Percentiles rank a stretch among this genome's conserved stretches.
phyloP scores from a whole-genome alignment of 2,329 filamentous ascomycete genomes.

The Celoporthe dispersa region DNA sequence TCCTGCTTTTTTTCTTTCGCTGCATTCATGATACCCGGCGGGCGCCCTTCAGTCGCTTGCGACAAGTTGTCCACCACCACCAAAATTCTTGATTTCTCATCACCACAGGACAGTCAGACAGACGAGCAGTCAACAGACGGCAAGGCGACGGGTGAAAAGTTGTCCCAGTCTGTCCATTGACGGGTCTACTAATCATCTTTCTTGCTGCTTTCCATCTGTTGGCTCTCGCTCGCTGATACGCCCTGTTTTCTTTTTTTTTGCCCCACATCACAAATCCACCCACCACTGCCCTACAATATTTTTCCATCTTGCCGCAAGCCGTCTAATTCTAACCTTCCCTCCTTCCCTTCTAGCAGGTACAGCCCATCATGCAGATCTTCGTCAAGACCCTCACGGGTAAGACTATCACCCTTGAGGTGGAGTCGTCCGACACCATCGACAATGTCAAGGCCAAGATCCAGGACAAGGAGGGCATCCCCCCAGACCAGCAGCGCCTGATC shows the following conservation, averaged over 20 bases:
- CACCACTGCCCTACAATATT: constrained; percentile 26
- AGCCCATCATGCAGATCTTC: constrained; percentile 78
- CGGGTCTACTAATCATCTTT: background rate
- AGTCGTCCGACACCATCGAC: constrained; percentile 99
- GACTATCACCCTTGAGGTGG: constrained; percentile 99
- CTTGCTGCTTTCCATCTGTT: background rate
- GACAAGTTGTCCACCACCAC: constrained; percentile 17
- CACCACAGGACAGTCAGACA: background rate
- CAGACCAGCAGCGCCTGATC: constrained; percentile 99
- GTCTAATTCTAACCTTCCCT: constrained; percentile 28
- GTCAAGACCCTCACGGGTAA: constrained; percentile 94
- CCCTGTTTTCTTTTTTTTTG: constrained; percentile 18
- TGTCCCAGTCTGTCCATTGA: background rate
- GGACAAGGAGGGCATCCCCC: constrained; percentile 99
- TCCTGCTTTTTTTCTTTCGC: background rate
- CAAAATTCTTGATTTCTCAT: constrained; percentile 2
- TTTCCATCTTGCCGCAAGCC: constrained; percentile 20
- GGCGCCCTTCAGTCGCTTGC: constrained; percentile 19
- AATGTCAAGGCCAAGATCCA: constrained; percentile 99
- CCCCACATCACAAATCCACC: constrained; percentile 32
- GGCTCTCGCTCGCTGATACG: constrained; percentile 8
- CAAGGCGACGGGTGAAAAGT: background rate
- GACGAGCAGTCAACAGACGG: background rate
- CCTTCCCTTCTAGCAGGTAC: constrained; percentile 44
- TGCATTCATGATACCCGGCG: constrained; percentile 25